These are phyloP conservation scores for Tricholoma flavovirens DNA, from an alignment of 768 basidiomycete genomes.

Conservation along the genomic window DNA sequence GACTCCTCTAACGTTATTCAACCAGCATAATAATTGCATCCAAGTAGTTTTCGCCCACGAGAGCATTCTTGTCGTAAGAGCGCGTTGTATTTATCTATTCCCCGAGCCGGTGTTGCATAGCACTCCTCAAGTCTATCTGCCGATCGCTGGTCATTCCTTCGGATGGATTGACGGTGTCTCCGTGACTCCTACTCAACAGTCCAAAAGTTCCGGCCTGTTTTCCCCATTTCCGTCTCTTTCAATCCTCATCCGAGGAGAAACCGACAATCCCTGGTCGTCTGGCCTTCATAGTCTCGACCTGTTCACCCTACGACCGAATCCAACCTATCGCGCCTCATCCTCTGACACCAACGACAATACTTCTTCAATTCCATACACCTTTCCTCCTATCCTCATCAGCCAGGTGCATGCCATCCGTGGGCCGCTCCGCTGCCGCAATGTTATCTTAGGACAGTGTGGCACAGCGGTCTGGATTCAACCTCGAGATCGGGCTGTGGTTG, in stretches of 20 bases:
- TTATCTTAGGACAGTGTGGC: constrained; percentile 48
- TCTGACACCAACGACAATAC: not conserved
- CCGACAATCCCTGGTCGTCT: constrained; percentile 55
- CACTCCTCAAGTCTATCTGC: constrained; percentile 22
- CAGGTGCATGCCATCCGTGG: constrained; percentile 41
- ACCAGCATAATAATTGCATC: constrained; percentile 44
- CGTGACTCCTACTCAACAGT: constrained; percentile 21
- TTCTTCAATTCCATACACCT: constrained; percentile 28
- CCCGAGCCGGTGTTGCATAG: constrained; percentile 35
- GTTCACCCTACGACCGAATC: constrained; percentile 41
- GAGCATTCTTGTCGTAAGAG: constrained; percentile 52
- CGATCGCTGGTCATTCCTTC: constrained; percentile 45
- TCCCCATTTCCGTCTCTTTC: constrained; percentile 24
- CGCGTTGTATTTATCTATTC: constrained; percentile 54
- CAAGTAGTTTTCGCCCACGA: constrained; percentile 45
- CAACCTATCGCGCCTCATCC: constrained; percentile 13
- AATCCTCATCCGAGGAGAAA: constrained; percentile 53
- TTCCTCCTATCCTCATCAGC: constrained; percentile 40
- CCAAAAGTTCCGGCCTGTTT: not conserved
- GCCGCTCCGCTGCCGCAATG: constrained; percentile 46
- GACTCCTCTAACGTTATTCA: not conserved
- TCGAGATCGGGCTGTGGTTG: constrained; percentile 34
- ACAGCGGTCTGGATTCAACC: constrained; percentile 65
- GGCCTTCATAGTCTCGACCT: constrained; percentile 44
- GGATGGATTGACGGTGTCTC: constrained; percentile 65